A percentile compares a stretch with the other conserved stretches of the same genome.
phyloP scores from a whole-genome alignment of 305 asterid species.

The Solanum hybrid region DNA sequence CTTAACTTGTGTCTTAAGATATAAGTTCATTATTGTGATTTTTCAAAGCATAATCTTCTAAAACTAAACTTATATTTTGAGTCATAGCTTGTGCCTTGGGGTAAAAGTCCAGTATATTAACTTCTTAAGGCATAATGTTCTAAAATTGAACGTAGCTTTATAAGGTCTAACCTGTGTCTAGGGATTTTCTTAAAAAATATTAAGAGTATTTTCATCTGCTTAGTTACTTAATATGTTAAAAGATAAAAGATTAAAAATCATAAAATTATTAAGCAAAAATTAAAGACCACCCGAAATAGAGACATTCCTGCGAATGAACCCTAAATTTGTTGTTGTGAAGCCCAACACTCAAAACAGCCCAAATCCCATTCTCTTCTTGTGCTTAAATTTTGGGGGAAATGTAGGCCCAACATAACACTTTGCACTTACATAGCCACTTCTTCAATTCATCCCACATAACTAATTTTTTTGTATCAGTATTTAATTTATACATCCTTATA shows the following conservation, averaged over 20 bases:
- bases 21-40: neutral
- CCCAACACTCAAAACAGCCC: neutral
- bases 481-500: neutral
- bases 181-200: neutral
- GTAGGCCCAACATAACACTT: neutral
- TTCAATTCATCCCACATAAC: neutral
- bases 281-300: neutral
- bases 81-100: neutral
- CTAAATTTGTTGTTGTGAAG: neutral
- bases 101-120: neutral
- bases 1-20: neutral
- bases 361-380: neutral
- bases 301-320: neutral
- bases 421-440: neutral
- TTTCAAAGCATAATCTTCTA: neutral
- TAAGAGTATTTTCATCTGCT: neutral
- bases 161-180: neutral
- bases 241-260: neutral
- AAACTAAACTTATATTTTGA: neutral
- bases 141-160: neutral
- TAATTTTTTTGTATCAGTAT: neutral
- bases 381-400: neutral
- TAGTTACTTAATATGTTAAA: neutral
- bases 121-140: neutral
- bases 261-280: neutral